A percentile compares a stretch with the other conserved stretches of the same genome.
Evolutionary conservation across 2,329 filamentous ascomycete genomes (phyloP).

Genomic region (Fusarium poae): DNA sequence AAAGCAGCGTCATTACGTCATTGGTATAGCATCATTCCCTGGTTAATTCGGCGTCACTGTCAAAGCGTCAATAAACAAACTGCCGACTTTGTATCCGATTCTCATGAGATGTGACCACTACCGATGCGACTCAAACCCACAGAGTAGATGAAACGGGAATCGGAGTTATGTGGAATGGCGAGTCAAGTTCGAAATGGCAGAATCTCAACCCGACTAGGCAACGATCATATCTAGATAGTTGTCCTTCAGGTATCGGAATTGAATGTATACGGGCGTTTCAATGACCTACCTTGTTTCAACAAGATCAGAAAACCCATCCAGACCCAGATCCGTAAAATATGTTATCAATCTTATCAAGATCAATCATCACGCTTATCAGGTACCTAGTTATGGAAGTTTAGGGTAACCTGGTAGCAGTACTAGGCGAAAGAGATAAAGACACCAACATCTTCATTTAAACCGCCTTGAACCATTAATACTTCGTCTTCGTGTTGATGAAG

Average conservation of each 20-base stretch:
- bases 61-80: neutral
- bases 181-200: neutral
- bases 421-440: neutral
- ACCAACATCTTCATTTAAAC: neutral
- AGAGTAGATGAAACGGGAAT: neutral
- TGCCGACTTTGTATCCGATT: neutral
- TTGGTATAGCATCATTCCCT: slow-evolving; percentile 30
- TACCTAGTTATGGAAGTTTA: neutral
- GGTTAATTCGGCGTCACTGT: slow-evolving; percentile 19
- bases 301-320: neutral
- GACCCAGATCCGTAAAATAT: fast-evolving
- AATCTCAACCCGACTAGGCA: neutral
- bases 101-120: neutral
- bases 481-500: neutral
- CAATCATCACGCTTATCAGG: neutral
- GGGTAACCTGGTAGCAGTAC: neutral
- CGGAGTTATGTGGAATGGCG: neutral
- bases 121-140: neutral
- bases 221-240: neutral
- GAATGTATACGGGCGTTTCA: neutral
- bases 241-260: neutral
- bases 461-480: neutral
- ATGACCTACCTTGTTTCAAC: neutral
- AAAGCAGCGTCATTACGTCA: slow-evolving; percentile 40
- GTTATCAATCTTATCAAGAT: neutral